A percentile compares a stretch with the other conserved stretches of the same genome.
Conservation (phyloP, 345 rosid species). For the Diplotaxis tenuifolia region DNA sequence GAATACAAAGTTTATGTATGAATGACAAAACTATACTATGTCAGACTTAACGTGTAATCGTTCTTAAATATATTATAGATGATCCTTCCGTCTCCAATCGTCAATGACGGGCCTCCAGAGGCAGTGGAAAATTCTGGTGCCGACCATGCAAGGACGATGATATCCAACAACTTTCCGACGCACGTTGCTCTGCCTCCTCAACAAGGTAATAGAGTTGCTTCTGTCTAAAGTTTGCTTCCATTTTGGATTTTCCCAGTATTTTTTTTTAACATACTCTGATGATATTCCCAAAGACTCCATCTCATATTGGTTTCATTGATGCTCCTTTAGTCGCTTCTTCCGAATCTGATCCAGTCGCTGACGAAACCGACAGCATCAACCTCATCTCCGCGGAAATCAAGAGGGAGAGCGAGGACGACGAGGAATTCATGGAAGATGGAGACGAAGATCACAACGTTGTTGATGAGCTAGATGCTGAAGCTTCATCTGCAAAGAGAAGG, state of each 20-base stretch:
- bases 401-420: not conserved
- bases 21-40: not conserved
- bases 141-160: not conserved
- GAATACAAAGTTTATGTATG: not conserved
- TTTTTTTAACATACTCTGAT: not conserved
- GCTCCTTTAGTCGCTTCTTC: not conserved
- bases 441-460: not conserved
- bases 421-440: not conserved
- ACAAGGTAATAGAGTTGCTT: conserved; percentile 7
- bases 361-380: not conserved
- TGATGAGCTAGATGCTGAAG: not conserved
- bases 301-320: conserved; percentile 12
- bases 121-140: conserved; percentile 8
- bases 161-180: not conserved
- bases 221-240: not conserved
- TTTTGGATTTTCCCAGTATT: not conserved
- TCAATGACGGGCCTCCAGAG: not conserved
- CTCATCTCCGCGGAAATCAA: not conserved
- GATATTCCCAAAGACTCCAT: conserved; percentile 13
- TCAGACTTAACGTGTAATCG: not conserved
- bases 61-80: conserved; percentile 2
- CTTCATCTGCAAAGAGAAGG: conserved; percentile 26
- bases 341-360: not conserved
- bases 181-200: not conserved
- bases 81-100: not conserved